Conservation (phyloP, 1,284 basidiomycete genomes). For the Leccinum fuscescens region DNA sequence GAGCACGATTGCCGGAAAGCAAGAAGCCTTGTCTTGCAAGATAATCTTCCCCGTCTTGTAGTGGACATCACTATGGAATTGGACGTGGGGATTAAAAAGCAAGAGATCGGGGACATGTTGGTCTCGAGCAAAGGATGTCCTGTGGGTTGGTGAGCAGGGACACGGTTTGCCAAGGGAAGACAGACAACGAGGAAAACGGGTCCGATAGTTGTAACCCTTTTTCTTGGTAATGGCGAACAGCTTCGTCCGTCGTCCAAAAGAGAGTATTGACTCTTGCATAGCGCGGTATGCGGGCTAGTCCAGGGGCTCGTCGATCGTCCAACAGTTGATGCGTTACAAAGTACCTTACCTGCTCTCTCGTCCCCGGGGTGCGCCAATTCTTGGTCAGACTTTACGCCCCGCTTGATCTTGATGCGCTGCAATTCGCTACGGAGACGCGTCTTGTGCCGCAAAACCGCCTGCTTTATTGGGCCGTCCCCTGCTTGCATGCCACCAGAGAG, state of each 20-base stretch:
- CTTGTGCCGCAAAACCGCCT: constrained; percentile 80
- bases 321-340: not conserved
- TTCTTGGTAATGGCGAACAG: constrained; percentile 50
- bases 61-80: constrained; percentile 59
- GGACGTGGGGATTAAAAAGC: constrained; percentile 65
- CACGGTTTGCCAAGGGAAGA: constrained; percentile 13
- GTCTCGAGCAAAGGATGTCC: constrained; percentile 68
- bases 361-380: constrained; percentile 68
- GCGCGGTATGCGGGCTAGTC: constrained; percentile 68
- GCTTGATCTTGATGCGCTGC: constrained; percentile 79
- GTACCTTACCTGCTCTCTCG: constrained; percentile 54
- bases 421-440: constrained; percentile 86
- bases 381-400: constrained; percentile 61
- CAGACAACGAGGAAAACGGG: constrained; percentile 52
- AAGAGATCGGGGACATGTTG: constrained; percentile 80
- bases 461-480: constrained; percentile 83
- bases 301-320: constrained; percentile 1
- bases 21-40: constrained; percentile 96
- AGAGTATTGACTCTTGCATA: constrained; percentile 85
- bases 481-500: constrained; percentile 82
- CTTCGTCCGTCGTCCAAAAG: constrained; percentile 62
- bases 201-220: constrained; percentile 53
- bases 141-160: constrained; percentile 26
- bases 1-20: constrained; percentile 89
- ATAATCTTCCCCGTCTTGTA: constrained; percentile 83